Percentiles rank a stretch among this genome's conserved stretches.
These are phyloP conservation scores for Schizonepeta tenuifolia DNA, from an alignment of 257 asterid species.

Conservation along the genomic window DNA sequence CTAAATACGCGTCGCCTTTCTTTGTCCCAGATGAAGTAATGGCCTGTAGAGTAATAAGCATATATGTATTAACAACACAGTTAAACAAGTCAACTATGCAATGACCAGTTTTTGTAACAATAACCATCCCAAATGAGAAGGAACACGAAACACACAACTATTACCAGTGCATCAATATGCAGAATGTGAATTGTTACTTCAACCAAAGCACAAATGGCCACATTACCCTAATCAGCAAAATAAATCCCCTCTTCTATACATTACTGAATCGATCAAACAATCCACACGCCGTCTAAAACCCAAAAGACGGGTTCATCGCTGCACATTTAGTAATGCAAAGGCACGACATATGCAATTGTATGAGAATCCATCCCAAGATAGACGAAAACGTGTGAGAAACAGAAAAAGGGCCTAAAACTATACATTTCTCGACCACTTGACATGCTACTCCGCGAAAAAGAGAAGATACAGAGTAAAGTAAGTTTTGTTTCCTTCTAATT, in stretches of 20 bases:
- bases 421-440: constrained; percentile 7
- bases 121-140: constrained; percentile 11
- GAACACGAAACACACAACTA: constrained; percentile 9
- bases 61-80: not conserved
- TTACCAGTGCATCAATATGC: constrained; percentile 17
- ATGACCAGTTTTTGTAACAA: not conserved
- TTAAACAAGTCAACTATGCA: not conserved
- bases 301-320: not conserved
- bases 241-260: not conserved
- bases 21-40: constrained; percentile 73
- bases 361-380: not conserved
- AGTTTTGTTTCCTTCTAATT: not conserved
- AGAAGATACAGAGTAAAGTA: not conserved
- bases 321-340: not conserved
- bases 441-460: not conserved
- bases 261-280: constrained; percentile 2
- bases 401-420: not conserved
- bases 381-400: not conserved
- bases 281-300: not conserved
- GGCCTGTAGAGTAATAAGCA: constrained; percentile 46
- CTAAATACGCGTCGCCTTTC: constrained; percentile 69
- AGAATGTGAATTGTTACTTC: not conserved
- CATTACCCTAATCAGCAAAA: constrained; percentile 9
- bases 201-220: not conserved
- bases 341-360: not conserved